Conservation (phyloP, 2,329 filamentous ascomycete genomes). For the Xylariaceae sp. region DNA sequence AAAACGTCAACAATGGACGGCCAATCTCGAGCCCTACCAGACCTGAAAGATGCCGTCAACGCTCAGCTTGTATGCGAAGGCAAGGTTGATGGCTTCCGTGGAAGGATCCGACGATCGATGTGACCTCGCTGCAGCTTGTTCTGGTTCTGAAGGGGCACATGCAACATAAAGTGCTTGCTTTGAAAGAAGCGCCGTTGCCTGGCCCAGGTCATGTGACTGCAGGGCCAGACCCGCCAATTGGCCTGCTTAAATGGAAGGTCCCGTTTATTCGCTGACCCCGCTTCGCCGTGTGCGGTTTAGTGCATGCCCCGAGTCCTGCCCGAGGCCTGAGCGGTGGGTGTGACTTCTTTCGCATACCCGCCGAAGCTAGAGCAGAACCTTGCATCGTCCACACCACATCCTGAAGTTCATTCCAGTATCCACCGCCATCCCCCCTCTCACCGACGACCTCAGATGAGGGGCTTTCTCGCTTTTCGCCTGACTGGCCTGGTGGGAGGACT, state of each 20-base stretch:
- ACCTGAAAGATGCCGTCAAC: neutral
- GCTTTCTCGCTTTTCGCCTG: neutral
- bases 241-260: neutral
- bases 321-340: slow-evolving; percentile 10
- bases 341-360: slow-evolving; percentile 31
- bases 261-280: neutral
- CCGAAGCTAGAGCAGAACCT: slow-evolving; percentile 32
- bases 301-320: neutral
- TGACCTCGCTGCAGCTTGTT: neutral
- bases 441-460: neutral
- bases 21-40: neutral
- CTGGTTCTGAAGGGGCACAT: neutral
- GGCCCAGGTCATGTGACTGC: slow-evolving; percentile 16
- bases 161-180: neutral
- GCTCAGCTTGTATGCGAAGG: slow-evolving; percentile 1
- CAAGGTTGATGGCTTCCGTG: neutral
- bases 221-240: slow-evolving; percentile 4
- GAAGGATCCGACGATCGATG: slow-evolving; percentile 2
- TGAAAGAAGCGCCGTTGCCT: slow-evolving; percentile 3
- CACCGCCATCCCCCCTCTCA: slow-evolving; percentile 7
- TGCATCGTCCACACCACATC: slow-evolving; percentile 12
- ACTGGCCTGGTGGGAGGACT: neutral
- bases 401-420: slow-evolving; percentile 17
- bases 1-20: neutral
- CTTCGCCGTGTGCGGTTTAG: neutral